Conservation (phyloP, 169 alveolate genomes). For the Plasmodium relictum region DNA sequence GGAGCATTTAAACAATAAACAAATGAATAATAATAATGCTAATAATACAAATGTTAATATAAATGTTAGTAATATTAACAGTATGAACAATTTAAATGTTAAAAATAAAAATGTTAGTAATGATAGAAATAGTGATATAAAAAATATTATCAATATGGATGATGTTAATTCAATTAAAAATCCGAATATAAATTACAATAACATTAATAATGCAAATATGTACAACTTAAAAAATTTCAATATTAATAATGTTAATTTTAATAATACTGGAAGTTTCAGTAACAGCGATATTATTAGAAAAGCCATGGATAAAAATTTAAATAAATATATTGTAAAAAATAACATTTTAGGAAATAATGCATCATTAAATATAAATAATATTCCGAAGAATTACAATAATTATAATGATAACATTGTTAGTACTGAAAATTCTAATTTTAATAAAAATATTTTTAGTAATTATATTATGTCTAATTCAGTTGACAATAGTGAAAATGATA, state of each 20-base stretch:
- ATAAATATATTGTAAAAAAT: too few species aligned
- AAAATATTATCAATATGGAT: background rate
- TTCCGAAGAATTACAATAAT: background rate
- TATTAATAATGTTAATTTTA: too few species aligned
- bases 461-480: too few species aligned
- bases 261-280: too few species aligned
- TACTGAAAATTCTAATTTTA: too few species aligned
- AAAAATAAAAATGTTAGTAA: background rate
- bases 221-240: too few species aligned
- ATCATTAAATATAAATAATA: background rate
- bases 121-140: background rate
- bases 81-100: background rate
- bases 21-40: background rate
- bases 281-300: background rate
- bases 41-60: too few species aligned
- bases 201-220: background rate
- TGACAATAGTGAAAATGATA: background rate
- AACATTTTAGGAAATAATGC: background rate
- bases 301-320: background rate
- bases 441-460: too few species aligned
- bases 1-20: constrained; percentile 1
- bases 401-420: too few species aligned
- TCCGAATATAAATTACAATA: background rate
- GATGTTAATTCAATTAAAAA: background rate
- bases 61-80: background rate